Base-by-base conservation (phyloP, 257 asterid genomes). In the Eustoma russellianum region DNA sequence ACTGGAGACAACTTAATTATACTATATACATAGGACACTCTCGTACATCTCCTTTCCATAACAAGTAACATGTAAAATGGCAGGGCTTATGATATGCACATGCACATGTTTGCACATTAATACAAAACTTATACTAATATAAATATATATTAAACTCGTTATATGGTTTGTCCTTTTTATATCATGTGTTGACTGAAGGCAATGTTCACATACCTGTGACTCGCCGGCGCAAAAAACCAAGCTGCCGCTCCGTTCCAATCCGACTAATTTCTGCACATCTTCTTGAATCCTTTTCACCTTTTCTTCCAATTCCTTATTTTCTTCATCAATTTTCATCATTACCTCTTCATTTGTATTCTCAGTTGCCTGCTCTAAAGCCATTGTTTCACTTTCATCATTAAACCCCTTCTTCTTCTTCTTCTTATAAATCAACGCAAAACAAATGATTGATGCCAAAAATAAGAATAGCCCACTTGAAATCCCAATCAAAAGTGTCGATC, bases 151-250 rank as follows among this genome's bases (percentile, higher is more conserved):
- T 19, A 19, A 19, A 19, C 28, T 19, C 28, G 3, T 19, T 3
- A 19, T 1, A 24, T 24, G 3, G 2, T 24, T 24, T 24, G 30
- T 24, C 30, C 1, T 24, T 24, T 24, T 24, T 4, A 24, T 24
- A 24, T 24, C 30, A 24, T 24, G 30, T 24, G 3, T 24, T 2
- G 30, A 24, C 30, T 24, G 3, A 24, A 24, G 30, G 30, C 30
- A 24, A 24, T 24, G 30, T 24, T 24, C 30, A 61, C 79, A 86
- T 50, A 74, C 80, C 77, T 74, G 85, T 48, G 77, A 61, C 74
- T 90, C 97, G 17, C 96, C 93, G 43, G 85, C 96, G 59, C 93
- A 86, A 85, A 90, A 90, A 5, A 62, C 66, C 44, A 90, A 70
- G 53, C 59, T 86, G 70, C 98, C 96, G 66, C 85, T 90, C 72